Evolutionary conservation across 805 yeast species (phyloP).

Genomic region (Zygoascus ofunaensis): DNA sequence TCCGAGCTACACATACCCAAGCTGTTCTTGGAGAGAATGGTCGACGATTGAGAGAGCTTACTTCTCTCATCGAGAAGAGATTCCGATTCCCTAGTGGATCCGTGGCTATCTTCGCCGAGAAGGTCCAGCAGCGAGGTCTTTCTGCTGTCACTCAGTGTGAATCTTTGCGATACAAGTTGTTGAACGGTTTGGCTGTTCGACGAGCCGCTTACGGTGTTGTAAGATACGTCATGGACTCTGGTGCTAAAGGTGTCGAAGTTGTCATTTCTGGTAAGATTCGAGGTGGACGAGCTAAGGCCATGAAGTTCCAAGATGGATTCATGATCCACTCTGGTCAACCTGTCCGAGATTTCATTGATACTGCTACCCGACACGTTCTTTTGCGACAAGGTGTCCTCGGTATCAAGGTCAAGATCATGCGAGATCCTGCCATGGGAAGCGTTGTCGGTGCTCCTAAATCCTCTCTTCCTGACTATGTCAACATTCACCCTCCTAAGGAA

Average conservation of each 20-base stretch:
- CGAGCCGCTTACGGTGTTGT: constrained; percentile 99
- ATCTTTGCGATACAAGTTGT: constrained; percentile 95
- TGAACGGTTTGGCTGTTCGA: constrained; percentile 98
- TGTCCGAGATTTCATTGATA: constrained; percentile 95
- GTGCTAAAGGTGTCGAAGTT: constrained; percentile 99
- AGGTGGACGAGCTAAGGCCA: constrained; percentile 99
- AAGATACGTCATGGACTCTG: constrained; percentile 99
- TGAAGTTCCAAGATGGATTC: constrained; percentile 99
- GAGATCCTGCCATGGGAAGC: constrained; percentile 66
- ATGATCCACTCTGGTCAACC: constrained; percentile 99
- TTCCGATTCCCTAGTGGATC: constrained; percentile 92
- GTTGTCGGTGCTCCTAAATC: constrained; percentile 32
- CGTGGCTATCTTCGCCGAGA: constrained; percentile 93
- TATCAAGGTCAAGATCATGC: constrained; percentile 99
- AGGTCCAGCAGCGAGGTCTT: constrained; percentile 98
- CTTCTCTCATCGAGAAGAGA: constrained; percentile 96
- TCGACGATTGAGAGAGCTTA: constrained; percentile 98
- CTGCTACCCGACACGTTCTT: constrained; percentile 98
- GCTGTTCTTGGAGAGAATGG: constrained; percentile 99
- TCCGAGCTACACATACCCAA: constrained; percentile 98
- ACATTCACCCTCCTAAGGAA: constrained; percentile 89
- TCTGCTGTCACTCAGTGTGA: constrained; percentile 99
- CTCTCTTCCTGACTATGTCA: constrained; percentile 90
- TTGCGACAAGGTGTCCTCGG: constrained; percentile 99
- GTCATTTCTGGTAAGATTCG: constrained; percentile 99